Conservation (phyloP, 805 yeast species). For the Yueomyces sinensis region DNA sequence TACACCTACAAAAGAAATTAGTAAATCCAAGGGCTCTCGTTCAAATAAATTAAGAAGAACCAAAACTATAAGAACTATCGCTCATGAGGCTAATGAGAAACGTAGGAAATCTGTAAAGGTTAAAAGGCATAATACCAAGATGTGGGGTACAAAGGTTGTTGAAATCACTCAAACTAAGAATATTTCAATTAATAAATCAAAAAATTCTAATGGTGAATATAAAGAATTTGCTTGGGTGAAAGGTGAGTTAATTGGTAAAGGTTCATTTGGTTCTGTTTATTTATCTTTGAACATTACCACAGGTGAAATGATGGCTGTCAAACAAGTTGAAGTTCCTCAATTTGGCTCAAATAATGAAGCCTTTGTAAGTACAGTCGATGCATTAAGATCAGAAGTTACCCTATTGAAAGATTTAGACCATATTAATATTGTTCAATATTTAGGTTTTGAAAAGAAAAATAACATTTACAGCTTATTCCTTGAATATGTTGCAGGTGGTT, state of each 20-base stretch:
- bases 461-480: conserved; percentile 73
- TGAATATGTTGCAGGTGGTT: conserved; percentile 97
- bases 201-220: conserved; percentile 51
- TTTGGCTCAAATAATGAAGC: conserved; percentile 30
- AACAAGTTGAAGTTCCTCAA: conserved; percentile 68
- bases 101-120: conserved; percentile 31
- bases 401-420: conserved; percentile 92
- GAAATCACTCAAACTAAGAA: conserved; percentile 72
- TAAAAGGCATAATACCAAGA: conserved; percentile 73
- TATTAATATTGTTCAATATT: conserved; percentile 84
- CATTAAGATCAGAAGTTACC: conserved; percentile 80
- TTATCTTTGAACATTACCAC: conserved; percentile 89
- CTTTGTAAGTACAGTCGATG: conserved; percentile 55
- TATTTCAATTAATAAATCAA: conserved; percentile 53
- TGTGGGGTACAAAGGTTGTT: conserved; percentile 94
- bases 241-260: conserved; percentile 93
- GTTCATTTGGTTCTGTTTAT: conserved; percentile 91
- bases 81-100: conserved; percentile 72
- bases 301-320: conserved; percentile 98
- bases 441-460: conserved; percentile 75
- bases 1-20: background rate
- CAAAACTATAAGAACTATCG: conserved; percentile 88
- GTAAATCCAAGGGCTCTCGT: background rate
- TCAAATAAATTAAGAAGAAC: conserved; percentile 40
- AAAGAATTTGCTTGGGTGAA: conserved; percentile 95